Percentiles rank a stretch among this genome's conserved stretches.
Conservation (phyloP, 2,329 filamentous ascomycete genomes). For the Cercospora janseana region DNA sequence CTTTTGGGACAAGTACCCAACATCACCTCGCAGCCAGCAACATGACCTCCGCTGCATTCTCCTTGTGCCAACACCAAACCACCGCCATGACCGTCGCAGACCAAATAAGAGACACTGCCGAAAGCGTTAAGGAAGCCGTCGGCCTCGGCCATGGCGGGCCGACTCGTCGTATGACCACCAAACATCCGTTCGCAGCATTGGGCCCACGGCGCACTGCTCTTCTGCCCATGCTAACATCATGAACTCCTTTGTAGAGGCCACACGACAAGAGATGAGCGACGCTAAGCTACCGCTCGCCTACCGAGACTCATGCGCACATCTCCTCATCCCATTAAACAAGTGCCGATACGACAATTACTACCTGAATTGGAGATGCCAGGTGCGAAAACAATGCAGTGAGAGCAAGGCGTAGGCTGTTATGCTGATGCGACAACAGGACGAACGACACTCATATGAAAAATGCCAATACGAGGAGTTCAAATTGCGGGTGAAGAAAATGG, state of each 20-base stretch:
- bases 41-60: conserved; percentile 2
- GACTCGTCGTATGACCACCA: conserved; percentile 36
- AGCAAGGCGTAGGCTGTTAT: background rate
- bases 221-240: conserved; percentile 17
- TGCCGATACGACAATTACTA: conserved; percentile 92
- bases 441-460: conserved; percentile 97
- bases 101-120: conserved; percentile 28
- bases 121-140: conserved; percentile 48
- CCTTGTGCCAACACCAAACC: conserved; percentile 1
- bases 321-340: conserved; percentile 91
- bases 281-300: conserved; percentile 85
- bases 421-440: conserved; percentile 60
- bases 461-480: conserved; percentile 99
- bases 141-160: conserved; percentile 44
- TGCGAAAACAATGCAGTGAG: conserved; percentile 48
- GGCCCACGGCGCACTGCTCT: conserved; percentile 16
- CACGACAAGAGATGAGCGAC: conserved; percentile 89
- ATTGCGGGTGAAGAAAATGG: conserved; percentile 97
- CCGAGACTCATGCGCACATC: conserved; percentile 91
- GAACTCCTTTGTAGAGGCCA: conserved; percentile 61
- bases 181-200: conserved; percentile 2
- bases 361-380: conserved; percentile 95
- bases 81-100: conserved; percentile 40
- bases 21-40: too few species aligned
- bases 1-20: too few species aligned